Evolutionary conservation across 768 basidiomycete genomes (phyloP), one percentile per base, ranked within the genome.

Genomic region (Boletus reticuloceps): DNA sequence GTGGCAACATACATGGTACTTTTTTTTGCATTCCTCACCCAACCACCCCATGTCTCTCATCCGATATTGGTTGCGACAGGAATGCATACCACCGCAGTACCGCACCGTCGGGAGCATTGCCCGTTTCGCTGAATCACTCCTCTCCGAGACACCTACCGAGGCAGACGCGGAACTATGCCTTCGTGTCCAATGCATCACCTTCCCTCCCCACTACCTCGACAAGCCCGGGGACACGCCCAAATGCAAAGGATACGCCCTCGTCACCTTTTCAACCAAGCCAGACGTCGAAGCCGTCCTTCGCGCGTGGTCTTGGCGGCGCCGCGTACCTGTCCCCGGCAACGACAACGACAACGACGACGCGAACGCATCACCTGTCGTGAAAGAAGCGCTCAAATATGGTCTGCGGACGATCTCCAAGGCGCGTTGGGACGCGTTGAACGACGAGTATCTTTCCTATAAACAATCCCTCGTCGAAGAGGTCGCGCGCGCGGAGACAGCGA

Each of bases 171-270:
- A 19, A 17, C 44, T 53, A 29, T 5, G 44, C 6, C 41, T 64
- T 20, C 70, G 68, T 20, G 64, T 91, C 6, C 84, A 91, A 64
- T 58, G 66, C 37, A 74, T 93, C 40, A 57, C 69, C 2, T 75
- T 89, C 27, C 87, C 85, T 13, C 74, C 81, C 1, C 87, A 91
- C 61, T 80, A 85, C 64, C 77, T 80, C 46, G 88, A 89, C 64
- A 76, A 75, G 49, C 78, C 81, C 14, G 81, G 72, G 3, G 77
- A 79, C 25, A 60, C 71, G 14, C 82, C 86, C 3, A 80, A 78
- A 51, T 86, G 80, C 69, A 91, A 87, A 74, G 87, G 88, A 2
- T 92, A 91, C 58, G 88, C 89, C 0, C 79, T 93, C 29, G 72
- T 92, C 51, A 82, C 82, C 0, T 72, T 92, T 42, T 67, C 74